A percentile compares a stretch with the other conserved stretches of the same genome.
phyloP scores from a whole-genome alignment of 768 basidiomycete genomes.

The Mycena vitilis region DNA sequence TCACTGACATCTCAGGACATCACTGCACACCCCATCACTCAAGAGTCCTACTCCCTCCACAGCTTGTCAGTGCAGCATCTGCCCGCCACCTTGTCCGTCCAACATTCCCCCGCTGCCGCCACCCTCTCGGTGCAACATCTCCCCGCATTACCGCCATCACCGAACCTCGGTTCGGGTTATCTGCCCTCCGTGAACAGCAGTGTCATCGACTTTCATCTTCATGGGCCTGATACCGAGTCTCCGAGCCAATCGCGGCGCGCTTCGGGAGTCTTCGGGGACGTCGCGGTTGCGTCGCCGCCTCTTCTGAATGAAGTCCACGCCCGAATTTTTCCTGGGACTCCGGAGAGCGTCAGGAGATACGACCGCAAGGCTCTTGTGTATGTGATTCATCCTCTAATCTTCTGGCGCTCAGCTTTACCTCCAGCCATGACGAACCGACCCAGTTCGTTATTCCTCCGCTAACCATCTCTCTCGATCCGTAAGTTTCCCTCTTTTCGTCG shows the following conservation, averaged over 20 bases:
- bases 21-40: constrained; percentile 28
- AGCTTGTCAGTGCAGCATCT: constrained; percentile 33
- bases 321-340: constrained; percentile 22
- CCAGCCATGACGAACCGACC: constrained; percentile 22
- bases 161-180: constrained; percentile 10
- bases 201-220: constrained; percentile 10
- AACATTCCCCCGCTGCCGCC: background rate
- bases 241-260: constrained; percentile 14
- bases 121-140: background rate
- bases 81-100: constrained; percentile 14
- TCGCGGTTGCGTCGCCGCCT: background rate
- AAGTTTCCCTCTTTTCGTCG: background rate
- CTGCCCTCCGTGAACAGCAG: constrained; percentile 25
- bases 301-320: constrained; percentile 21
- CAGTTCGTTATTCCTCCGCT: constrained; percentile 20
- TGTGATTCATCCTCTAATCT: background rate
- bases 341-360: constrained; percentile 22
- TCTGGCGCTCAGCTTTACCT: background rate
- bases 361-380: constrained; percentile 13
- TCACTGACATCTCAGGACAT: constrained; percentile 43
- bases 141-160: constrained; percentile 8
- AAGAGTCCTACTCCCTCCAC: constrained; percentile 31
- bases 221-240: constrained; percentile 19
- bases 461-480: constrained; percentile 22
- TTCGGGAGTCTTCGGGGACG: constrained; percentile 20